phyloP scores from a whole-genome alignment of 2,329 filamentous ascomycete genomes.

The Raffaelea ambrosiae region DNA sequence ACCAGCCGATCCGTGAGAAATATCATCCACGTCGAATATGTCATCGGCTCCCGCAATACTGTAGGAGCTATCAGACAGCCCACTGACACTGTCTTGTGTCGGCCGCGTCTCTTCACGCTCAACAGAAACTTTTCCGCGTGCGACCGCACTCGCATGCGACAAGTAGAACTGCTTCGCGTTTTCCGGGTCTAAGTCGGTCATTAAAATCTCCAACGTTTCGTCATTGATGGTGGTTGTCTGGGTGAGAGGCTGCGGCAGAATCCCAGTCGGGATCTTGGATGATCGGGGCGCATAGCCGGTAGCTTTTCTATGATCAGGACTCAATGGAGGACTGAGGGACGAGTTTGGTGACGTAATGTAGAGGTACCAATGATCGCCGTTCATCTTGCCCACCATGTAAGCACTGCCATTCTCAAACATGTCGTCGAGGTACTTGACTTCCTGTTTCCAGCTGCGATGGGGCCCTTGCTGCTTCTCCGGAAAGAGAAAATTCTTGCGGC shows the following conservation, averaged over 20 bases:
- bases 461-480: constrained; percentile 90
- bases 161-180: constrained; percentile 65
- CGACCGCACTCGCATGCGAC: constrained; percentile 75
- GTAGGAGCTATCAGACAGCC: constrained; percentile 42
- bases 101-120: too few relatives aligned
- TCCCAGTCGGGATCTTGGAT: constrained; percentile 48
- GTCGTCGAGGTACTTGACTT: constrained; percentile 85
- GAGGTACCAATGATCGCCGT: constrained; percentile 97
- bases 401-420: constrained; percentile 89
- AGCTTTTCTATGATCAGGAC: constrained; percentile 42
- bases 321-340: constrained; percentile 71
- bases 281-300: constrained; percentile 26
- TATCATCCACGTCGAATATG: constrained; percentile 72
- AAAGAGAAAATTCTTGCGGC: constrained; percentile 96
- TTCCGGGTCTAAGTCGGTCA: constrained; percentile 62
- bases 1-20: constrained; percentile 43
- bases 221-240: constrained; percentile 49
- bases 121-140: constrained; percentile 67
- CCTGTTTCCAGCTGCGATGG: constrained; percentile 95
- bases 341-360: constrained; percentile 87
- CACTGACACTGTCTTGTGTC: constrained; percentile 48
- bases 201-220: constrained; percentile 68
- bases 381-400: constrained; percentile 99
- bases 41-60: constrained; percentile 42
- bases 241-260: constrained; percentile 19